These are phyloP conservation scores for Hsuehochloa calcarea DNA, from an alignment of 176 grass and related monocot species.

Conservation along the genomic window DNA sequence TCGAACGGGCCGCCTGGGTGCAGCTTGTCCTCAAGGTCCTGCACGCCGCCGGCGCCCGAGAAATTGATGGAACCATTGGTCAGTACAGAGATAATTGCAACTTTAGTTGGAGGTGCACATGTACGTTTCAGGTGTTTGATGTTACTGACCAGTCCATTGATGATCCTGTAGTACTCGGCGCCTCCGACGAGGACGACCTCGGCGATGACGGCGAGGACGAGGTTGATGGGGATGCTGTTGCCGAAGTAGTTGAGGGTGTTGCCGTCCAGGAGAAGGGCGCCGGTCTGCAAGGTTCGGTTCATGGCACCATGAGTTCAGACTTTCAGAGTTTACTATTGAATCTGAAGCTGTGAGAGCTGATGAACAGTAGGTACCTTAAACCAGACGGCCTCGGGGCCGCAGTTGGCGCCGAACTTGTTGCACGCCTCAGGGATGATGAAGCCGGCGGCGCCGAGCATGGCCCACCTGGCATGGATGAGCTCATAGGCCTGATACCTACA, in stretches of 20 bases:
- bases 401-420: constrained; percentile 96
- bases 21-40: constrained; percentile 88
- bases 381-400: constrained; percentile 96
- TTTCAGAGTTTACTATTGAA: not conserved
- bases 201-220: constrained; percentile 62
- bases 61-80: not conserved
- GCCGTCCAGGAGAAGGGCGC: constrained; percentile 89
- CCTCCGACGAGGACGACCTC: constrained; percentile 87
- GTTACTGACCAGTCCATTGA: constrained; percentile 70
- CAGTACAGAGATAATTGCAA: not conserved
- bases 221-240: constrained; percentile 96
- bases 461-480: constrained; percentile 96
- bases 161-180: constrained; percentile 96
- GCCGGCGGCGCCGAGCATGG: constrained; percentile 93
- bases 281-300: constrained; percentile 53
- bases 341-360: not conserved
- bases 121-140: not conserved
- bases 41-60: not conserved
- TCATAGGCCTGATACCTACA: constrained; percentile 94
- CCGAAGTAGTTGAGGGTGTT: constrained; percentile 98
- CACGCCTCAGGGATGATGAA: constrained; percentile 91
- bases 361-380: constrained; percentile 59
- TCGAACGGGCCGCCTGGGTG: constrained; percentile 96
- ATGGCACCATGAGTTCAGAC: not conserved
- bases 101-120: not conserved